Evolutionary conservation across 805 yeast genomes (phyloP).

Genomic region (Blastobotrys peoriensis): DNA sequence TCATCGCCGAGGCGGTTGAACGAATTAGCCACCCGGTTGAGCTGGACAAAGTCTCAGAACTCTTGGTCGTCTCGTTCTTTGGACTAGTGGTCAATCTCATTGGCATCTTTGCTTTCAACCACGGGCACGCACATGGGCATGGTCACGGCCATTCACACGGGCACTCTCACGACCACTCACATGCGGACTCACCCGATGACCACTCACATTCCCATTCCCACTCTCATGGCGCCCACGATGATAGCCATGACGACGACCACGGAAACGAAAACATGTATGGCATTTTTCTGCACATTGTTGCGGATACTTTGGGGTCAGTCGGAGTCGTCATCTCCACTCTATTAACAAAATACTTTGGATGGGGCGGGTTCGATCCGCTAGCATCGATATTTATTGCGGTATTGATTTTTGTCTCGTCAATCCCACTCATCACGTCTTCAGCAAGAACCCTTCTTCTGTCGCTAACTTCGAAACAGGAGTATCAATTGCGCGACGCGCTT

Average conservation of each 20-base stretch:
- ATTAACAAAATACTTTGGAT: constrained; percentile 60
- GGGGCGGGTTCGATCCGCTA: constrained; percentile 85
- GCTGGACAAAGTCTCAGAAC: constrained; percentile 73
- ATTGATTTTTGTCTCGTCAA: constrained; percentile 71
- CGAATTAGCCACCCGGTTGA: constrained; percentile 73
- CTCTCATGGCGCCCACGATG: constrained; percentile 14
- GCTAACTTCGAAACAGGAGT: constrained; percentile 54
- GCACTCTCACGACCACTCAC: constrained; percentile 31
- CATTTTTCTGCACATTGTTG: constrained; percentile 84
- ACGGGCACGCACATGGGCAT: constrained; percentile 54
- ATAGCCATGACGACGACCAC: constrained; percentile 22
- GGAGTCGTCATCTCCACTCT: constrained; percentile 93
- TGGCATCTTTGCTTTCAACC: constrained; percentile 92
- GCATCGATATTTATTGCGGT: constrained; percentile 84
- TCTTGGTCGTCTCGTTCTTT: constrained; percentile 73
- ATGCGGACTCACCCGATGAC: too few relatives aligned
- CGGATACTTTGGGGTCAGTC: constrained; percentile 94
- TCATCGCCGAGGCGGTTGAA: constrained; percentile 78
- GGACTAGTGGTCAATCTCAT: constrained; percentile 86
- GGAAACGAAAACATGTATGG: constrained; percentile 84
- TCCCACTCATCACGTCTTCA: constrained; percentile 79
- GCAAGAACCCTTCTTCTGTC: constrained; percentile 66
- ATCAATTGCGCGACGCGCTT: constrained; percentile 54
- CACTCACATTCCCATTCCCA: constrained; percentile 17
- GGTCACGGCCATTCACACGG: constrained; percentile 39